Base-by-base conservation (phyloP, 2,329 filamentous ascomycete species). In the Neofusicoccum ribis region DNA sequence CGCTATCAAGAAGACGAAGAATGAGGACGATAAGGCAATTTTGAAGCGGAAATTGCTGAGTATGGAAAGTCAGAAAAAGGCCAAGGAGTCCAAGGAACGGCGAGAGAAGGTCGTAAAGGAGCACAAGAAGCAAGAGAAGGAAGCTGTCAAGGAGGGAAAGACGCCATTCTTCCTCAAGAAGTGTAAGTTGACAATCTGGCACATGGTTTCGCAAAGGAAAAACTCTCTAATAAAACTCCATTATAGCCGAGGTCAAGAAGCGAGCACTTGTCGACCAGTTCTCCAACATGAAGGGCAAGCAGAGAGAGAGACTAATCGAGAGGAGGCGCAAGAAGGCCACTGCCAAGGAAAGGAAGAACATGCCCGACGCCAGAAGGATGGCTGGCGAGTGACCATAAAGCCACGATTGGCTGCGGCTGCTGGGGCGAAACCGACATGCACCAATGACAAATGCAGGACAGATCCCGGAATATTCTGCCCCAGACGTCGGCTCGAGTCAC, bases 131-230 rank as follows among this genome's bases (percentile, higher is more conserved):
- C 85, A 88, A 76, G 95, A 99, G 83, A 93, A 92, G 80, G 90
- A 93, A 76, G 81, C 91, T 67, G 88, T 98, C 60, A 88, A 88
- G 72, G 87, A 96, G 80, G 95, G 95, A 67, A 88, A 86, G 75
- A 65, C 52, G 15, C 94, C 95, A 0, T 99, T 93, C 80, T 98
- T 92, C 79, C 82, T 98, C 72, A 99, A 99, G 86, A 89, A 89
- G 81, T 81, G 82, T 80, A 74, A 62, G 74, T 72, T 63, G 15
- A 8, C 5, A 46, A 34, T 50, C 44, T 47, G 9, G 44, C n/a
- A 15, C 47, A 36, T 52, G 14, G 9, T 23, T 27, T n/a, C 11
- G 43, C 15, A 14, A 23, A 43, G 9, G 5, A 44, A 36, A 31
- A 39, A 1, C 6, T 31, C 15, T 23, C 44, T 67, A 61, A 73